Base-by-base conservation (phyloP, 345 rosid genomes). In the Eucalyptus leucophloia region DNA sequence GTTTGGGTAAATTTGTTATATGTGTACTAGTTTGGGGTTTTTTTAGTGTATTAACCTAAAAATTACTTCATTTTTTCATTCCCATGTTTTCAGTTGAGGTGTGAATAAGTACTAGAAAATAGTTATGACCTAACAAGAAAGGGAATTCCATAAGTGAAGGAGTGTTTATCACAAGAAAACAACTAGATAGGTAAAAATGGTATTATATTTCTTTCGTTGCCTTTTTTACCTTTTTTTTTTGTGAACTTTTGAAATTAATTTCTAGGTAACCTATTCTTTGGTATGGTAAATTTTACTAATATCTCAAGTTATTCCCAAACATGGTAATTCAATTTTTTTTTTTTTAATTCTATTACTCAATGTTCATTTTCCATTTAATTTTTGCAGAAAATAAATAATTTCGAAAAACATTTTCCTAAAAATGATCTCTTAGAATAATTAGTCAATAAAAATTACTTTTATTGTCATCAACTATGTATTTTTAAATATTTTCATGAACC, bases 321-420 rank as follows among this genome's bases (percentile, higher is more conserved):
- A 24, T 56, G 13, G 62, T 24, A 24, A 56, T 56, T 56, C 62
- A 24, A 2, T 9, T 56, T 56, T 56, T 9, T 54, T 24, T 23
- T 56, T 24, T 0, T n/a, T n/a, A 51, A 53, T 53, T 24, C 3
- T 53, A 9, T 24, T 24, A 56, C 62, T 24, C 13, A 0, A 24
- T 56, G 62, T 56, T 56, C 62, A 56, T 56, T 56, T 56, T 24
- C 62, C 12, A 56, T 56, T 23, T 24, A 6, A 56, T 56, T 56
- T 24, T 56, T 56, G 13, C 1, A 24, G 14, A 56, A 56, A 56
- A 56, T 56, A 24, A 56, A 56, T 56, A 24, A 56, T 2, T 56
- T 53, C 0, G 1, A 11, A 9, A 56, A 0, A 2, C 0, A 56
- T 24, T 56, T 56, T 56, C 62, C 6, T 23, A 56, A 56, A 56